phyloP scores from a whole-genome alignment of 2,329 filamentous ascomycete genomes.

The Cladosporium oxysporum region DNA sequence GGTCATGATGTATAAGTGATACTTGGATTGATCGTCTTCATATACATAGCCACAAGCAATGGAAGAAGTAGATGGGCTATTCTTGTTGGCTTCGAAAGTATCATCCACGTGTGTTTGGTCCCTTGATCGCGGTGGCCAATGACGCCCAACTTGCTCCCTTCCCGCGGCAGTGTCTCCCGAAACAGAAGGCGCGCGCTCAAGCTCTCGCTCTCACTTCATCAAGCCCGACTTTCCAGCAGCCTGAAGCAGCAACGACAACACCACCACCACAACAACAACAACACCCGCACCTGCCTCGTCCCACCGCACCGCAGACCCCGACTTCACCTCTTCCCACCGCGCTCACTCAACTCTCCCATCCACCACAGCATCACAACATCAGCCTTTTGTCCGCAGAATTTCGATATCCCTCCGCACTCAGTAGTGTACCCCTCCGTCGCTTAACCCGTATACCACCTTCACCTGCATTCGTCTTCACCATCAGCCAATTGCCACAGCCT shows the following conservation, averaged over 20 bases:
- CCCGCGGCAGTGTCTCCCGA: constrained; percentile 1
- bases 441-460: not conserved
- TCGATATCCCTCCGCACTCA: constrained; percentile 20
- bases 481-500: not conserved
- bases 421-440: constrained; percentile 20
- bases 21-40: not conserved
- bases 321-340: not conserved
- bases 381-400: constrained; percentile 16
- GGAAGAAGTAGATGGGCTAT: not conserved
- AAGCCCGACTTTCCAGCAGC: not conserved
- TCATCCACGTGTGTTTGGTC: not conserved
- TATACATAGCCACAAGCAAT: not conserved
- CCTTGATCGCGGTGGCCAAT: not conserved
- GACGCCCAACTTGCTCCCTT: not conserved
- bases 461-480: not conserved
- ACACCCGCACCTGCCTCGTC: not conserved
- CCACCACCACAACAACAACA: constrained; percentile 4
- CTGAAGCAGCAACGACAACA: not conserved
- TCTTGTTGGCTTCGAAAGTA: not conserved
- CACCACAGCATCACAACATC: constrained; percentile 12
- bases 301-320: not conserved
- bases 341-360: not conserved
- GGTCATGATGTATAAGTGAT: not conserved
- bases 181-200: constrained; percentile 5
- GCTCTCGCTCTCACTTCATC: not conserved